A percentile compares a stretch with the other conserved stretches of the same genome.
Evolutionary conservation across 1,139 yeast species (phyloP).

Genomic region (Candida pseudoviswanathii): DNA sequence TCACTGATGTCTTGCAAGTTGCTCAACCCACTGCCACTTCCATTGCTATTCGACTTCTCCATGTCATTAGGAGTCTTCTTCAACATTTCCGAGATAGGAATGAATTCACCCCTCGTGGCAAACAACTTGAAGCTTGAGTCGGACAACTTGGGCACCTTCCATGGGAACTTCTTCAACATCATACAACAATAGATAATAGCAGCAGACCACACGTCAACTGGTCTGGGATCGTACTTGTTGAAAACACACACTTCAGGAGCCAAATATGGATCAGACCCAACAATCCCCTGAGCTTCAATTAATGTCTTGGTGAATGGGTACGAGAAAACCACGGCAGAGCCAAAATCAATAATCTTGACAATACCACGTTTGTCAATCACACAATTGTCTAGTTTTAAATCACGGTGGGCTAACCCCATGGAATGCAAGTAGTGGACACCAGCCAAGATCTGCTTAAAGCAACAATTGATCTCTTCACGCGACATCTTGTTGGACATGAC

Average conservation of each 20-base stretch:
- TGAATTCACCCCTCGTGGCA: constrained; percentile 51
- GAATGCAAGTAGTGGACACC: constrained; percentile 86
- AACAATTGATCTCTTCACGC: constrained; percentile 82
- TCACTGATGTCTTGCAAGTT: constrained; percentile 38
- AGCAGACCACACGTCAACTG: constrained; percentile 93
- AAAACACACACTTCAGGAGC: constrained; percentile 93
- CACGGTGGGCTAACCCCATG: constrained; percentile 90
- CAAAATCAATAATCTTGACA: constrained; percentile 89
- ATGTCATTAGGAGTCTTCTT: constrained; percentile 39
- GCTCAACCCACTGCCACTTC: constrained; percentile 13
- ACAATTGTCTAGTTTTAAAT: constrained; percentile 90
- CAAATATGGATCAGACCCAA: constrained; percentile 91
- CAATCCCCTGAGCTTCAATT: constrained; percentile 86
- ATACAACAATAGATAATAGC: constrained; percentile 94
- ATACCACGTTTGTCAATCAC: constrained; percentile 85
- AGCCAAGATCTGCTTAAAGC: constrained; percentile 80
- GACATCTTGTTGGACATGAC: constrained; percentile 96
- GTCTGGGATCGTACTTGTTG: constrained; percentile 83
- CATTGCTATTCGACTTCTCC: constrained; percentile 10
- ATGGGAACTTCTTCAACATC: constrained; percentile 92
- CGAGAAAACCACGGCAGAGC: constrained; percentile 90
- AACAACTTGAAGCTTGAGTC: constrained; percentile 80
- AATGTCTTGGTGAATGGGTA: constrained; percentile 84
- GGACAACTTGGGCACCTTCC: constrained; percentile 91
- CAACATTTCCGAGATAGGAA: constrained; percentile 43